phyloP scores from a whole-genome alignment of 192 early-diverging fungal species.

The Entomortierella parvispora region DNA sequence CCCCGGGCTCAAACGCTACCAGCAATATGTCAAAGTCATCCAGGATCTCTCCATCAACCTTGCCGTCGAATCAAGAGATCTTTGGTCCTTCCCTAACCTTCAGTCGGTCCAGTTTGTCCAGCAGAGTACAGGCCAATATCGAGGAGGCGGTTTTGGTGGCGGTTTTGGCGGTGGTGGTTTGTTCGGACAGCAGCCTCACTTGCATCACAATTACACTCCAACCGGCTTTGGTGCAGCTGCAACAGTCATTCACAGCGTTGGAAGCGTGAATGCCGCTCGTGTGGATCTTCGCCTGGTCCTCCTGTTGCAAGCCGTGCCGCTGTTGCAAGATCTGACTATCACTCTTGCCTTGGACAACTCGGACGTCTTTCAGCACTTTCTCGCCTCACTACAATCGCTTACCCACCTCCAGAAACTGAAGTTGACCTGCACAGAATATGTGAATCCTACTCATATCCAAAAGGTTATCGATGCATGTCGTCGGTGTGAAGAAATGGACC shows the following conservation, averaged over 20 bases:
- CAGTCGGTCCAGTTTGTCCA: conserved; percentile 14
- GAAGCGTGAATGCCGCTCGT: conserved; percentile 18
- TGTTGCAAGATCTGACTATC: conserved; percentile 18
- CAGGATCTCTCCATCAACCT: conserved; percentile 18
- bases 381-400: conserved; percentile 13
- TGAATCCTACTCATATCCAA: conserved; percentile 23
- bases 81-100: conserved; percentile 19
- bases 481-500: conserved; percentile 13
- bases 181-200: too few relatives aligned
- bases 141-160: background rate
- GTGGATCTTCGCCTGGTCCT: conserved; percentile 24
- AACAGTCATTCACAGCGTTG: too few relatives aligned
- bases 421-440: conserved; percentile 14
- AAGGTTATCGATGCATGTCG: conserved; percentile 14
- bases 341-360: conserved; percentile 23
- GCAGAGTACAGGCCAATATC: conserved; percentile 5
- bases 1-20: conserved; percentile 16
- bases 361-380: conserved; percentile 17
- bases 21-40: conserved; percentile 19
- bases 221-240: background rate
- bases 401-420: conserved; percentile 4
- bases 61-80: conserved; percentile 20
- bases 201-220: background rate
- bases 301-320: conserved; percentile 15
- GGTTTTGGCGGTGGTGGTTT: too few relatives aligned